phyloP scores from a whole-genome alignment of 2,329 filamentous ascomycete species.

The Sclerotinia sclerotiorum region DNA sequence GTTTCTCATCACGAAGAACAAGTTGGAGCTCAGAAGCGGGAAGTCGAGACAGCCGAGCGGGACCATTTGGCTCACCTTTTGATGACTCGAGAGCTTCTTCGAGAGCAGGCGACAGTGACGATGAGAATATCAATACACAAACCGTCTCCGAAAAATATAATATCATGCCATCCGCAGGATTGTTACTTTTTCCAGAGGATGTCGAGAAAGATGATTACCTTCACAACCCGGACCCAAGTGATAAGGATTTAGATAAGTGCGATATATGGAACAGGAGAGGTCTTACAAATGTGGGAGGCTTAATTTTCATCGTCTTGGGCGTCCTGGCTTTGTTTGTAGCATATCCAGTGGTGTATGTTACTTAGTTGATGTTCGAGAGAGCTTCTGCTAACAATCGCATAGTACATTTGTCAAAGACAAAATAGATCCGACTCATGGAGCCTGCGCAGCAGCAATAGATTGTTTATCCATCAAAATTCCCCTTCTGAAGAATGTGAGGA shows the following conservation, averaged over 20 bases:
- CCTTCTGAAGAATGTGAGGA: conserved; percentile 60
- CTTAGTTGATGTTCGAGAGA: background rate
- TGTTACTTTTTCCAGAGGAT: conserved; percentile 69
- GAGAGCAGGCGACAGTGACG: conserved; percentile 54
- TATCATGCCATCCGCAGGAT: conserved; percentile 64
- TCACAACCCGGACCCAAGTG: conserved; percentile 67
- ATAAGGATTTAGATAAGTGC: conserved; percentile 60
- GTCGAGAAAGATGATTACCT: conserved; percentile 72
- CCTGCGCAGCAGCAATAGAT: conserved; percentile 44
- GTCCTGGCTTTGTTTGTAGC: conserved; percentile 65
- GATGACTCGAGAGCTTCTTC: conserved; percentile 40
- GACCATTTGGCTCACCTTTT: conserved; percentile 42
- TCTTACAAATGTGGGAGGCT: conserved; percentile 62
- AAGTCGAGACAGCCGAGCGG: conserved; percentile 52
- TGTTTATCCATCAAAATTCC: conserved; percentile 43
- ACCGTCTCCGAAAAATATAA: conserved; percentile 74
- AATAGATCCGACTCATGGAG: conserved; percentile 31
- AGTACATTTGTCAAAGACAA: conserved; percentile 57
- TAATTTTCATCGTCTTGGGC: conserved; percentile 59
- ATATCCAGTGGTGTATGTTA: conserved; percentile 66
- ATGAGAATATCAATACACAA: conserved; percentile 67
- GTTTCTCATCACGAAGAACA: conserved; percentile 57
- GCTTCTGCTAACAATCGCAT: conserved; percentile 32
- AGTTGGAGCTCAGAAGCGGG: conserved; percentile 63
- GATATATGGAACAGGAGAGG: conserved; percentile 66